Base-by-base conservation (phyloP, 169 alveolate species). In the Babesia bovis region DNA sequence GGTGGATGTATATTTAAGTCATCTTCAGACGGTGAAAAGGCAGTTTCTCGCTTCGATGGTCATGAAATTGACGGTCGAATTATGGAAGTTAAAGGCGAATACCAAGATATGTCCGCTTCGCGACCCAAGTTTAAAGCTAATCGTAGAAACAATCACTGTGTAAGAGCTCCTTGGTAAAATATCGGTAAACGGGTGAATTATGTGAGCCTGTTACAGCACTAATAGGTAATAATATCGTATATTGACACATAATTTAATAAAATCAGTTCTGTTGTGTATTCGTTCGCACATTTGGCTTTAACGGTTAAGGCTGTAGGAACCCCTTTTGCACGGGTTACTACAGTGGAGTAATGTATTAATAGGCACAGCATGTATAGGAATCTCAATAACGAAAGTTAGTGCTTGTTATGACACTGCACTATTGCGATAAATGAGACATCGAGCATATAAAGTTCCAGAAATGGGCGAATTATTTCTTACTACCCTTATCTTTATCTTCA, bases 1-100 rank as follows among this genome's bases (percentile, higher is more conserved):
- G 93, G 93, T 6, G 93, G 93, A 32, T 82, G 90, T 60, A 38
- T 89, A 40, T 70, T 70, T 65, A 65, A 71, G 41, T 65, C 61
- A 63, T 59, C 66, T 41, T 58, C 45, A 32, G 94, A 90, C 60
- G 90, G 93, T 45, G 76, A 79, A 32, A 49, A 55, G 42, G 93
- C 93, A 3, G 66, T 87, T 15, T 44, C 84, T 23, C n/a, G 57
- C 38, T 82, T 40, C 57, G 66, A 88, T 41, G 92, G 93, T 25
- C 71, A 45, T 40, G 72, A 17, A n/a, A 19, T 78, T 5, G 67
- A 21, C 36, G 82, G 82, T 19, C 63, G 72, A 15, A 42, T 53
- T 25, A 69, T 78, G n/a, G 60, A 68, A 58, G 50, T 78, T 35
- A 30, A 38, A 23, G 86, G 86, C 38, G 86, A 78, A 21, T 63